These are phyloP conservation scores for Lachancea cidri DNA, from an alignment of 805 yeast genomes.

Conservation along the genomic window DNA sequence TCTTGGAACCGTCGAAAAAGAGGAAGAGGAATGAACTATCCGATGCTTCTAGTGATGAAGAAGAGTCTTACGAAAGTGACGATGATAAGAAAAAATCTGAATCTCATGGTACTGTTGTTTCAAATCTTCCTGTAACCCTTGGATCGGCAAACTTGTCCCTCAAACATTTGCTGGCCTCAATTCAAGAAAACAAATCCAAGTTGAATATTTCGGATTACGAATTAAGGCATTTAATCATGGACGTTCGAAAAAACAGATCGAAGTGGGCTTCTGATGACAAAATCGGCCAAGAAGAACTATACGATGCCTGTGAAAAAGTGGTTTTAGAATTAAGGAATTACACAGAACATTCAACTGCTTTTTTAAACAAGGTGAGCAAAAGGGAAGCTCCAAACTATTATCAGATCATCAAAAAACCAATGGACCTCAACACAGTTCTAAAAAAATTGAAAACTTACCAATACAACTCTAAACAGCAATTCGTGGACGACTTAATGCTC, in stretches of 20 bases:
- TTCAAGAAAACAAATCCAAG: slow-evolving; percentile 75
- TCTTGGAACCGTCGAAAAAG: slow-evolving; percentile 38
- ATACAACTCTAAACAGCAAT: slow-evolving; percentile 78
- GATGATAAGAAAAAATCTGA: slow-evolving; percentile 18
- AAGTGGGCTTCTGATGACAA: slow-evolving; percentile 97
- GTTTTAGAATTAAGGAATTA: slow-evolving; percentile 83
- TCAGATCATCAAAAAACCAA: slow-evolving; percentile 82
- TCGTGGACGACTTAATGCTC: slow-evolving; percentile 91
- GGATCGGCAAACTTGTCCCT: slow-evolving; percentile 76
- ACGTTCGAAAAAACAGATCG: slow-evolving; percentile 90
- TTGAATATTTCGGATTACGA: slow-evolving; percentile 74
- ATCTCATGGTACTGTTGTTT: slow-evolving; percentile 20
- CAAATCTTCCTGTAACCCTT: slow-evolving; percentile 37
- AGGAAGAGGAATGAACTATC: slow-evolving; percentile 20
- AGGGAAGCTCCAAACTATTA: slow-evolving; percentile 98
- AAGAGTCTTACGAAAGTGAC: slow-evolving; percentile 11
- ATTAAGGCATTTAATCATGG: slow-evolving; percentile 77
- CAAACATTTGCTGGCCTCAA: slow-evolving; percentile 71
- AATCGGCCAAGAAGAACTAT: slow-evolving; percentile 95
- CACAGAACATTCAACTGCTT: slow-evolving; percentile 96
- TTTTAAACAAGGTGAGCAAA: slow-evolving; percentile 91
- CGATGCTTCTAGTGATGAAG: slow-evolving; percentile 14
- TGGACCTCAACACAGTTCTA: slow-evolving; percentile 94
- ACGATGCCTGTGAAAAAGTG: slow-evolving; percentile 96
- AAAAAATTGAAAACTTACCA: slow-evolving; percentile 80